Base-by-base conservation (phyloP, 2,329 filamentous ascomycete species). In the Lasiodiplodia gonubiensis region DNA sequence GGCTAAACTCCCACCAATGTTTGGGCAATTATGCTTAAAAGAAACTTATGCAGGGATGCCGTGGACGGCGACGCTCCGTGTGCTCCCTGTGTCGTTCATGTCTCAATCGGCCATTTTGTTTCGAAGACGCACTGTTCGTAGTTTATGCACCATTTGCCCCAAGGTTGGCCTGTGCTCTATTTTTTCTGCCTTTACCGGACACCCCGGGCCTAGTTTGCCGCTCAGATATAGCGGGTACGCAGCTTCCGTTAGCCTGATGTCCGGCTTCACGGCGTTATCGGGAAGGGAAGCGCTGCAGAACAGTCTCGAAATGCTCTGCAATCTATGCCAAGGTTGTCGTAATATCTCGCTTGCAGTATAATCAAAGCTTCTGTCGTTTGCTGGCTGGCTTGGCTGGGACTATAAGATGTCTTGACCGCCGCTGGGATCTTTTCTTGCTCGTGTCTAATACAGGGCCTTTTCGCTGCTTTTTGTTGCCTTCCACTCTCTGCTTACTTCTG, bases 21-120 rank as follows among this genome's bases (percentile, higher is more conserved):
- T 63, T 39, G 59, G 30, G 59, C 30, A 37, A 39, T 37, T 46
- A 63, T 63, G 59, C 59, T 63, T 63, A 63, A 63, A 39, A 30
- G 16, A 14, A 27, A 21, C 27, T 46, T 46, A 46, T 51, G n/a
- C 59, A 63, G 59, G 59, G 59, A 27, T 63, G 16, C 8, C 30
- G 12, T 37, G n/a, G 33, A 21, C 21, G 3, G 53, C 18, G 18
- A n/a, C 53, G 53, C 30, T 37, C 30, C n/a, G 25, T 16, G 21
- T 55, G 30, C 33, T 12, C 33, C 30, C 33, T 37, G 21, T 16
- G 25, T 27, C 53, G 37, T 59, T 59, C 23, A 59, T 59, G 55
- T 21, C 30, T 33, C 42, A 46, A 46, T 46, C 42, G 14, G n/a
- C 42, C 39, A 42, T 16, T 42, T 42, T 21, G 42, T 46, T 46